Conservation (phyloP, 371 early-diverging fungal species). For the Cladochytrium tenue region DNA sequence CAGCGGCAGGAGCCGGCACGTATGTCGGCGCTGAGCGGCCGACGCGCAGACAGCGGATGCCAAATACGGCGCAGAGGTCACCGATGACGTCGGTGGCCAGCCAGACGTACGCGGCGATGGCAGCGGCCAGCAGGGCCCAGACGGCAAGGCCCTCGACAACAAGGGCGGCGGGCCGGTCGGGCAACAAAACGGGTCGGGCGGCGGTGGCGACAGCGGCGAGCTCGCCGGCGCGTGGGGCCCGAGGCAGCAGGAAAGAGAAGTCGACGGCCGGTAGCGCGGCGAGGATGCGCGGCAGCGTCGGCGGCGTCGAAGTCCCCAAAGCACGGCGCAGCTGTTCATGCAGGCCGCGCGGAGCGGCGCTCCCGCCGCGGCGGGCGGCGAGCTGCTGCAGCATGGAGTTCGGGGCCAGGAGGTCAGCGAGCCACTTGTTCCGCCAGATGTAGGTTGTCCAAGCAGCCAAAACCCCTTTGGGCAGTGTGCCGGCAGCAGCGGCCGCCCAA, state of each 20-base stretch:
- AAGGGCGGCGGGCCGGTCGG: neutral
- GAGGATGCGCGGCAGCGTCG: neutral
- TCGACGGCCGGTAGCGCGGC: neutral
- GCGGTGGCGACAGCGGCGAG: neutral
- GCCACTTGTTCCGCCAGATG: neutral
- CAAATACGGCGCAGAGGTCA: constrained; percentile 21
- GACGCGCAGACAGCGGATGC: constrained; percentile 15
- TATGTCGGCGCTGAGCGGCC: too few species aligned
- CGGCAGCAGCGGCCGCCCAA: neutral
- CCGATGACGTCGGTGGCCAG: neutral
- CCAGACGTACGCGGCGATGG: neutral
- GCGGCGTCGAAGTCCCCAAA: neutral
- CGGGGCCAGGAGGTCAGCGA: neutral
- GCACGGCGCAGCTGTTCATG: neutral
- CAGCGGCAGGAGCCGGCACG: too few species aligned
- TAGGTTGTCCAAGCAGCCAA: neutral
- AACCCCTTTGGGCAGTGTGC: neutral
- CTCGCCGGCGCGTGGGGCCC: neutral
- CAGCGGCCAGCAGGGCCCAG: neutral
- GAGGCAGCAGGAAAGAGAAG: neutral
- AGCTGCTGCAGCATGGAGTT: neutral
- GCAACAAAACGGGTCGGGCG: neutral
- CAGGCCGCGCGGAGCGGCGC: neutral
- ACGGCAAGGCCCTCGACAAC: neutral
- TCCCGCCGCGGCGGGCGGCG: neutral